Evolutionary conservation across 108 stramenopile species (phyloP).

Genomic region (Skeletonema potamos): DNA sequence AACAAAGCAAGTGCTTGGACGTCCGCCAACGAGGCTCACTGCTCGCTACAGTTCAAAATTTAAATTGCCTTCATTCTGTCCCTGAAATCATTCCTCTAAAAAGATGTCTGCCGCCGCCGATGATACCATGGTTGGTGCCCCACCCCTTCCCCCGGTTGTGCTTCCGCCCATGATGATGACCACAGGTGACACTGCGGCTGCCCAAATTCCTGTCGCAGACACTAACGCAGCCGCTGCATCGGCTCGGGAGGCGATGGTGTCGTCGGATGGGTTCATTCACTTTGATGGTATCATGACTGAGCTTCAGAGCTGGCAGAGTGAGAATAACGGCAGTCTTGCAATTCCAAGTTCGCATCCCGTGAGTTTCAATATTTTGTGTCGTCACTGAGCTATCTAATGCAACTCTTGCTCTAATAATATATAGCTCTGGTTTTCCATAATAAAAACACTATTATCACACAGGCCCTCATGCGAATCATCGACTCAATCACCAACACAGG

Average conservation of each 20-base stretch:
- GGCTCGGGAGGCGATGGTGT: not conserved
- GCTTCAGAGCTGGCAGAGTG: slow-evolving; percentile 8
- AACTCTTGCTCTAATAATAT: no score
- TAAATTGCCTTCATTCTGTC: not conserved
- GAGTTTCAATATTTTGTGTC: not conserved
- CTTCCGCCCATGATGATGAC: not conserved
- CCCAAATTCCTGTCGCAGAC: not conserved
- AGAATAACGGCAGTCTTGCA: slow-evolving; percentile 8
- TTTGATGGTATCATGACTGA: slow-evolving; percentile 17
- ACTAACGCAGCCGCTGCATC: not conserved
- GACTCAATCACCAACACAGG: slow-evolving; percentile 1
- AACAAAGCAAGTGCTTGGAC: not conserved
- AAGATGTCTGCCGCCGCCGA: not conserved
- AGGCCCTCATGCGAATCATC: not conserved
- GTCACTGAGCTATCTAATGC: not conserved
- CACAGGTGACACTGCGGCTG: not conserved
- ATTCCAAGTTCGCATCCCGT: slow-evolving; percentile 22
- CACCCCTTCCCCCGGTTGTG: not conserved
- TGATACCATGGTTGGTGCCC: not conserved
- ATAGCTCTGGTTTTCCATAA: not conserved
- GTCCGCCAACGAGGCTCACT: not conserved
- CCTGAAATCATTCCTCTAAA: not conserved
- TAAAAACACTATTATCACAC: not conserved
- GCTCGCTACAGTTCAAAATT: not conserved
- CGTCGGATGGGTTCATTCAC: not conserved